These are phyloP conservation scores for Leishmania mexicana DNA, from an alignment of 208 protist species.

Conservation along the genomic window DNA sequence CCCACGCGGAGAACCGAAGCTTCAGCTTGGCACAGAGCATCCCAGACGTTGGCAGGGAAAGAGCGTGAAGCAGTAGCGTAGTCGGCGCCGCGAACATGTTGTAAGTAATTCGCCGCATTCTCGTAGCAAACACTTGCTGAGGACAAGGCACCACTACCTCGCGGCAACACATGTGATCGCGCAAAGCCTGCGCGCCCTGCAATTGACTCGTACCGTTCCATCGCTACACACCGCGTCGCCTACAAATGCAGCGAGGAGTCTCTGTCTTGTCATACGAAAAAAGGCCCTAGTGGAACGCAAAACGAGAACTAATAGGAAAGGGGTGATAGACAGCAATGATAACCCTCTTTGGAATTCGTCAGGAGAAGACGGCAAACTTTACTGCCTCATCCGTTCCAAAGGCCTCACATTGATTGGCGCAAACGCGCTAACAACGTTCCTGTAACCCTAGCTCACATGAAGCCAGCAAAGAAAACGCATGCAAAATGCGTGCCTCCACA, in stretches of 20 bases:
- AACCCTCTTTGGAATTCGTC: too few relatives aligned
- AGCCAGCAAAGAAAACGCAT: background rate
- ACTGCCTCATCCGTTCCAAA: background rate
- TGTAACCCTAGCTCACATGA: background rate
- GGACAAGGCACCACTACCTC: background rate
- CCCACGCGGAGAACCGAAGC: background rate
- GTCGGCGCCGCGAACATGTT: background rate
- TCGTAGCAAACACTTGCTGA: background rate
- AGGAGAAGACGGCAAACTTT: background rate
- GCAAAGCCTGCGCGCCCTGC: background rate
- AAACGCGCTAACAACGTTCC: background rate
- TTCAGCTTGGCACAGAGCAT: slow-evolving; percentile 1
- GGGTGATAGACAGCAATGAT: too few relatives aligned
- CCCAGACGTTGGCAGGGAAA: background rate
- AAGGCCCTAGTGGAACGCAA: background rate
- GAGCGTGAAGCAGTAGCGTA: background rate
- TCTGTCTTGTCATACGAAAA: background rate
- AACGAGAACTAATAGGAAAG: background rate
- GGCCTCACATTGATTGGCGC: background rate
- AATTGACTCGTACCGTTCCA: slow-evolving; percentile 9
- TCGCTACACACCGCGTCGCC: background rate
- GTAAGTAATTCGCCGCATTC: background rate
- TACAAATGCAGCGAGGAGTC: background rate
- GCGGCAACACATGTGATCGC: background rate
- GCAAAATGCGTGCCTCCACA: background rate